These are phyloP conservation scores for Bassia scoparia DNA, from an alignment of 148 eudicot species.

Conservation along the genomic window DNA sequence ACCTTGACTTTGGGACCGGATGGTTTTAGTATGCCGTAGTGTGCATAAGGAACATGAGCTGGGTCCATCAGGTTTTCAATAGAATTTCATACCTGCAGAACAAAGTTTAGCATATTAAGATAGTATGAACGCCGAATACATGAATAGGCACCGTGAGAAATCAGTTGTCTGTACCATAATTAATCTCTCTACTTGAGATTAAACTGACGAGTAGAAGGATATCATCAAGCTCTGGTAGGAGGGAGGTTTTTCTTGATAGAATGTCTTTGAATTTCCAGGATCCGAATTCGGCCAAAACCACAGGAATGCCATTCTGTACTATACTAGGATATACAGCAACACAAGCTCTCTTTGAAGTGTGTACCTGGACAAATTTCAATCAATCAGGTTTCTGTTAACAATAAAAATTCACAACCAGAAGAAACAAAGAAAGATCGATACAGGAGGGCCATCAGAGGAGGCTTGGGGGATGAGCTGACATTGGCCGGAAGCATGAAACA, in stretches of 20 bases:
- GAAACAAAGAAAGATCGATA: no score
- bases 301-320: conserved; percentile 62
- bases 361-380: conserved; percentile 37
- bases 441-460: no score
- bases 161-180: conserved; percentile 34
- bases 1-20: conserved; percentile 23
- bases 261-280: conserved; percentile 54
- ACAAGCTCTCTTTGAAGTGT: conserved; percentile 69
- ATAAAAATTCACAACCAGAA: no score
- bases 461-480: no score
- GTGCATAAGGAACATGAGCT: conserved; percentile 88
- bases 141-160: background rate
- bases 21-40: conserved; percentile 60
- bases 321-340: conserved; percentile 64
- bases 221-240: conserved; percentile 67
- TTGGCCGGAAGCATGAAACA: no score
- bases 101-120: background rate
- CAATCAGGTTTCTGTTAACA: background rate
- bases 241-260: conserved; percentile 42
- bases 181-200: conserved; percentile 59
- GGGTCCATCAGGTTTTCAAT: conserved; percentile 95
- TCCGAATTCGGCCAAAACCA: conserved; percentile 85
- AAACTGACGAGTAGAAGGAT: conserved; percentile 51
- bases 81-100: conserved; percentile 66
- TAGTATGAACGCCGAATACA: background rate